Evolutionary conservation across 352 stramenopile genomes (phyloP).

Genomic region (Thraustochytrium striatum): DNA sequence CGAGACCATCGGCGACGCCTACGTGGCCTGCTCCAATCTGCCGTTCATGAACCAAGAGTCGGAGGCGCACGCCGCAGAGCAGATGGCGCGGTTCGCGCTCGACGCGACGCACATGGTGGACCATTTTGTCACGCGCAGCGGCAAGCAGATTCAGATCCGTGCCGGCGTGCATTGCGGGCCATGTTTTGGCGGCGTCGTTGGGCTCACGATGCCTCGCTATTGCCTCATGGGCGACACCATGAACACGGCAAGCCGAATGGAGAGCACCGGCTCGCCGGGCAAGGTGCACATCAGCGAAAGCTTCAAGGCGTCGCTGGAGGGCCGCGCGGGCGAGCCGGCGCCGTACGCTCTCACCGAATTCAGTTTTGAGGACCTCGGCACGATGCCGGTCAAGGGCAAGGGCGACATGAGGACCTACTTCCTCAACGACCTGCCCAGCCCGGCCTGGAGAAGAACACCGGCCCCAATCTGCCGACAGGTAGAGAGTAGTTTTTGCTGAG

Average conservation of each 20-base stretch:
- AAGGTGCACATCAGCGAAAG: neutral
- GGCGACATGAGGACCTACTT: constrained; percentile 53
- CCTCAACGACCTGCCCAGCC: too few species aligned
- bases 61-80: constrained; percentile 64
- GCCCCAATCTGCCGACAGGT: too few species aligned
- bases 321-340: neutral
- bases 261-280: constrained; percentile 65
- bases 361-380: neutral
- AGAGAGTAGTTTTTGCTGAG: too few species aligned
- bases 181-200: constrained; percentile 77
- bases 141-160: constrained; percentile 72
- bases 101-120: constrained; percentile 54
- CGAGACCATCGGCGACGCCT: constrained; percentile 84
- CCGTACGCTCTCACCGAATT: neutral
- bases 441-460: too few species aligned
- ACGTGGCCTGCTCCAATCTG: constrained; percentile 76
- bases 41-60: constrained; percentile 72
- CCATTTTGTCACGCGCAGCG: constrained; percentile 52
- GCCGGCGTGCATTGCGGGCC: constrained; percentile 82
- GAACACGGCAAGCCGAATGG: constrained; percentile 79
- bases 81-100: constrained; percentile 54
- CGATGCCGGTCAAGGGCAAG: constrained; percentile 58
- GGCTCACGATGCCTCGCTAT: constrained; percentile 85
- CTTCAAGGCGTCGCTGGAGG: neutral
- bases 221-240: constrained; percentile 87